Base-by-base conservation (phyloP, 1,284 basidiomycete species). In the Sporisorium sorghi region DNA sequence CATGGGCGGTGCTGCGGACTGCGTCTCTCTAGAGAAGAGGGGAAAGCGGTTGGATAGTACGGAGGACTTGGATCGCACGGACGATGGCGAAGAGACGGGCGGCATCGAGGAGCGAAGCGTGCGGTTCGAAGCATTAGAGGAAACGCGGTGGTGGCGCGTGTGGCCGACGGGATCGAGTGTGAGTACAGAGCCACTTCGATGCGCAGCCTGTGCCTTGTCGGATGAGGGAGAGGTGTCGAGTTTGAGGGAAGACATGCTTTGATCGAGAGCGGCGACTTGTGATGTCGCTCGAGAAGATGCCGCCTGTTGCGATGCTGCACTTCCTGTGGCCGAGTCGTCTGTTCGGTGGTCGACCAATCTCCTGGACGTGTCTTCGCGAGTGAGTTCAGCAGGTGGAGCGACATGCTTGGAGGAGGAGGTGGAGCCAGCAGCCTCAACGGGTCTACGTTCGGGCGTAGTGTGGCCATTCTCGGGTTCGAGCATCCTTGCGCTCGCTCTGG, bases 1-100 rank as follows among this genome's bases (percentile, higher is more conserved):
- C 62, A 63, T 78, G 43, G 78, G 78, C n/a, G 77, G 70, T 23
- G 65, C 71, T n/a, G 68, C 68, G 10, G 58, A 61, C 32, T 76
- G 71, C 8, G 58, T 47, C 24, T 75, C 66, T 40, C 74, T 56
- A 1, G 75, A 66, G 28, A 65, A 67, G 21, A 76, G 66, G 0
- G 63, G 46, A 46, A 66, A 64, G 42, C 67, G 63, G 42, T 62
- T 74, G 26, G 73, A 73, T 5, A 76, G 35, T 1, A 61, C 56
- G 5, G 77, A 78, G 1, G 74, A 69, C 24, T 58, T 63, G n/a
- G 78, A 80, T 19, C 75, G 65, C 7, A 70, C 57, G 23, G 78
- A 80, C 15, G 61, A 58, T 12, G 78, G 77, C 10, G 71, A 74
- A 3, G 72, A 73, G 19, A 53, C 58, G 32, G 58, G 32, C 17